These are phyloP conservation scores for Monosporozyma solicola DNA, from an alignment of 805 yeast species.

Conservation along the genomic window DNA sequence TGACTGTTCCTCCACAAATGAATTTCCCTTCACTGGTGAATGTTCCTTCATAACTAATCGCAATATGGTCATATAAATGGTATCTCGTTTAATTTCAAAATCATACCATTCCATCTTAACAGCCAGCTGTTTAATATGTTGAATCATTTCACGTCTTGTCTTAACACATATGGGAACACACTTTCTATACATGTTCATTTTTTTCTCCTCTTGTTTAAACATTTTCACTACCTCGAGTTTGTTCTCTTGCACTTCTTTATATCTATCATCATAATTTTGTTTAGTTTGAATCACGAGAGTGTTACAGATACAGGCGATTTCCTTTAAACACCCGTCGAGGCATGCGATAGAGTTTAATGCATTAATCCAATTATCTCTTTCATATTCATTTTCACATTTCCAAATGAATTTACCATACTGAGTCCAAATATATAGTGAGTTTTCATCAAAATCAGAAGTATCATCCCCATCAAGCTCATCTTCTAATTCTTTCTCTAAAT, in stretches of 20 bases:
- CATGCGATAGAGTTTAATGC: conserved; percentile 30
- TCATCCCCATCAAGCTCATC: not conserved
- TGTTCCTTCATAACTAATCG: not conserved
- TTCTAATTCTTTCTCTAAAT: not conserved
- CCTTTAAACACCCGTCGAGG: conserved; percentile 16
- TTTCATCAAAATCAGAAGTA: not conserved
- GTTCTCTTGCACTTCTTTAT: conserved; percentile 30
- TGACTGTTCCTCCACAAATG: not conserved
- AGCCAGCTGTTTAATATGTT: conserved; percentile 39
- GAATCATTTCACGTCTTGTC: conserved; percentile 41
- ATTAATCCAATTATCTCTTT: conserved; percentile 50
- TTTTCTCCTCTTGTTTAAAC: conserved; percentile 31
- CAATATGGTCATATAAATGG: conserved; percentile 27
- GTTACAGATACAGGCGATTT: conserved; percentile 20
- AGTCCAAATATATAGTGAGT: conserved; percentile 1
- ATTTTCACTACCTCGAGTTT: conserved; percentile 30
- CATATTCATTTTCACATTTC: conserved; percentile 37
- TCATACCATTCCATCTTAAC: conserved; percentile 49
- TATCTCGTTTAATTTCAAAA: conserved; percentile 42
- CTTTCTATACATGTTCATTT: conserved; percentile 33
- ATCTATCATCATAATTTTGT: conserved; percentile 25
- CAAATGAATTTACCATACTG: conserved; percentile 28
- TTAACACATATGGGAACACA: conserved; percentile 48
- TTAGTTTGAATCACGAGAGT: conserved; percentile 24
- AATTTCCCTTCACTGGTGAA: not conserved